Evolutionary conservation across 1,139 yeast genomes (phyloP).

Genomic region (Wickerhamomyces sp.): DNA sequence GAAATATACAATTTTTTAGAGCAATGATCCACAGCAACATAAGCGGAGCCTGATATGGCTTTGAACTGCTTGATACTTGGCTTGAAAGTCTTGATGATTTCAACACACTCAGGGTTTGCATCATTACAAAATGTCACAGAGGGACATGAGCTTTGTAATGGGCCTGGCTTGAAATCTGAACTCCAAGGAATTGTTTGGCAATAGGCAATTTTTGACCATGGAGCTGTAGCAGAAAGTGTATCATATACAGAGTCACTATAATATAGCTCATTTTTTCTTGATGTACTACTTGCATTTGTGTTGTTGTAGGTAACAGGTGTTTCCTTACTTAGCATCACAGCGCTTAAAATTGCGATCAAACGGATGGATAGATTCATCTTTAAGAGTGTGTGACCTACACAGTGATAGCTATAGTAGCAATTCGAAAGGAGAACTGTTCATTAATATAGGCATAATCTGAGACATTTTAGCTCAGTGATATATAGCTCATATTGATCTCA

Average conservation of each 20-base stretch:
- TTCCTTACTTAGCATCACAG: too few species aligned
- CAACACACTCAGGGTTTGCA: background rate
- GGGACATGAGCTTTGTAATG: conserved; percentile 10
- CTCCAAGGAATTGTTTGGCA: conserved; percentile 3
- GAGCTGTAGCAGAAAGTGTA: conserved; percentile 1
- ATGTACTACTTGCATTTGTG: too few species aligned
- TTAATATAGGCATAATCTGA: too few species aligned
- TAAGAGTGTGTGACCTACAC: too few species aligned
- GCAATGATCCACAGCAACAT: conserved; percentile 39
- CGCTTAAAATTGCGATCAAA: too few species aligned
- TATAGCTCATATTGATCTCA: too few species aligned
- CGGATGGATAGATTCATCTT: too few species aligned
- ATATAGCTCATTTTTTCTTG: too few species aligned
- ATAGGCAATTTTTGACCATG: conserved; percentile 9
- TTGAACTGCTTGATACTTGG: conserved; percentile 14
- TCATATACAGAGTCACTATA: conserved; percentile 5
- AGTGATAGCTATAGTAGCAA: too few species aligned
- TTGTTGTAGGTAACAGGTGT: too few species aligned
- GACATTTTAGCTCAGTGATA: too few species aligned
- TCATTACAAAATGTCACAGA: conserved; percentile 8
- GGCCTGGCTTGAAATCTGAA: conserved; percentile 3
- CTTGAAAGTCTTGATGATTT: conserved; percentile 2
- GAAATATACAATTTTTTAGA: background rate
- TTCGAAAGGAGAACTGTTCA: too few species aligned
- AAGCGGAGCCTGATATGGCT: conserved; percentile 36